These are phyloP conservation scores for Mucor saturninus DNA, from an alignment of 371 early-diverging fungal species.

Conservation along the genomic window DNA sequence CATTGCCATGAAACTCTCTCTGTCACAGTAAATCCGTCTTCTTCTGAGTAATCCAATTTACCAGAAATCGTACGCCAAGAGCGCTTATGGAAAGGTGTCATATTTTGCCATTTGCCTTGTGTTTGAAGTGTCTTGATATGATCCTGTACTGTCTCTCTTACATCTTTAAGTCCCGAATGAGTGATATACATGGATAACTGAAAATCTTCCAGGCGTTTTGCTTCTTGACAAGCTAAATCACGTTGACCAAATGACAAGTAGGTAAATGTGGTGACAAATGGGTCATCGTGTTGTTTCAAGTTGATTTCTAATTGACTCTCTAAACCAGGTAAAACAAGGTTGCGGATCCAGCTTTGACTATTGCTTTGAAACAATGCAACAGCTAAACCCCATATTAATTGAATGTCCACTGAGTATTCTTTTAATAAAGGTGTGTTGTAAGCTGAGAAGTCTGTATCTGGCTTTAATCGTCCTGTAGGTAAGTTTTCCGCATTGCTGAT, in stretches of 20 bases:
- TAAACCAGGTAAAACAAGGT: conserved; percentile 21
- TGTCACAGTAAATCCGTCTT: conserved; percentile 8
- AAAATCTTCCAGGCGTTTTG: conserved; percentile 3
- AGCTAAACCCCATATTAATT: conserved; percentile 19
- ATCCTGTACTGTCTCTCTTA: background rate
- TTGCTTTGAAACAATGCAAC: background rate
- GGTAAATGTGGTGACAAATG: conserved; percentile 15
- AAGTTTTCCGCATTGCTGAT: conserved; percentile 3
- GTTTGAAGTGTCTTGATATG: conserved; percentile 9
- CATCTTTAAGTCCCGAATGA: conserved; percentile 15
- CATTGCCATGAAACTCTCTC: conserved; percentile 26
- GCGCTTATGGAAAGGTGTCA: conserved; percentile 16
- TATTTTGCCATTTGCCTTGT: conserved; percentile 10
- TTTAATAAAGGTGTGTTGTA: conserved; percentile 5
- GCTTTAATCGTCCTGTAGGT: conserved; percentile 7
- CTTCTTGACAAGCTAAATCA: conserved; percentile 13
- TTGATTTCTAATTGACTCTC: conserved; percentile 2
- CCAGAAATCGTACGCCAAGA: conserved; percentile 23
- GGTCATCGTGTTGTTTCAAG: conserved; percentile 6
- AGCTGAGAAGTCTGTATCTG: background rate
- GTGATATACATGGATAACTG: conserved; percentile 19
- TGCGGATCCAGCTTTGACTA: conserved; percentile 18
- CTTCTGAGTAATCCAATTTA: conserved; percentile 2
- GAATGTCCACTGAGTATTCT: background rate
- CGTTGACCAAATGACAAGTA: conserved; percentile 24